Evolutionary conservation across 805 yeast genomes (phyloP).

Genomic region (Kodamaea leandrae): DNA sequence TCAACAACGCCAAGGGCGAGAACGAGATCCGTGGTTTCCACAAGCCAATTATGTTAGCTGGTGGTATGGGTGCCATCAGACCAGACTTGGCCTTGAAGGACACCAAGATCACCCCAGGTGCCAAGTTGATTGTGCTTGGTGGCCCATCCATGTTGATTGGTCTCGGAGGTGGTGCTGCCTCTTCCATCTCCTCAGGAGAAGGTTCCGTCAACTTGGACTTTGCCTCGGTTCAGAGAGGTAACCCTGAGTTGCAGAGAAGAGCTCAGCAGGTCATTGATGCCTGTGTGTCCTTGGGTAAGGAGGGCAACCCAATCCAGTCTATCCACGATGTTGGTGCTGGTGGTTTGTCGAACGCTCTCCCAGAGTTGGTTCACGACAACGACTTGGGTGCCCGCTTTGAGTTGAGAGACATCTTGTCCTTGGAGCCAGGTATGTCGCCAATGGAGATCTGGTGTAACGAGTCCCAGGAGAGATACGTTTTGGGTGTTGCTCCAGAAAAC

Average conservation of each 20-base stretch:
- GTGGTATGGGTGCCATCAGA: slow-evolving; percentile 97
- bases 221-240: slow-evolving; percentile 98
- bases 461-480: slow-evolving; percentile 96
- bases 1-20: slow-evolving; percentile 57
- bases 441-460: slow-evolving; percentile 99
- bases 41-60: slow-evolving; percentile 98
- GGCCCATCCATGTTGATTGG: slow-evolving; percentile 98
- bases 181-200: slow-evolving; percentile 93
- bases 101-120: slow-evolving; percentile 85
- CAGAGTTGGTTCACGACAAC: slow-evolving; percentile 96
- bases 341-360: slow-evolving; percentile 94
- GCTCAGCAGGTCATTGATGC: slow-evolving; percentile 97
- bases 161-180: slow-evolving; percentile 99
- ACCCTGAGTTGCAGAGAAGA: slow-evolving; percentile 98
- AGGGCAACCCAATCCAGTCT: slow-evolving; percentile 76
- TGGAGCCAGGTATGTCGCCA: slow-evolving; percentile 98
- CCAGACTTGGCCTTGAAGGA: slow-evolving; percentile 90
- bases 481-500: slow-evolving; percentile 84
- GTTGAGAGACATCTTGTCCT: slow-evolving; percentile 80
- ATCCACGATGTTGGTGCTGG: slow-evolving; percentile 99
- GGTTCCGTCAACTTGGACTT: slow-evolving; percentile 95
- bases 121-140: slow-evolving; percentile 89
- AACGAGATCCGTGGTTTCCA: slow-evolving; percentile 92
- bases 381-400: slow-evolving; percentile 93
- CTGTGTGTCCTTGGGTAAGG: slow-evolving; percentile 77